Base-by-base conservation (phyloP, 75 land plant species). In the Adiantum capillusveneris region DNA sequence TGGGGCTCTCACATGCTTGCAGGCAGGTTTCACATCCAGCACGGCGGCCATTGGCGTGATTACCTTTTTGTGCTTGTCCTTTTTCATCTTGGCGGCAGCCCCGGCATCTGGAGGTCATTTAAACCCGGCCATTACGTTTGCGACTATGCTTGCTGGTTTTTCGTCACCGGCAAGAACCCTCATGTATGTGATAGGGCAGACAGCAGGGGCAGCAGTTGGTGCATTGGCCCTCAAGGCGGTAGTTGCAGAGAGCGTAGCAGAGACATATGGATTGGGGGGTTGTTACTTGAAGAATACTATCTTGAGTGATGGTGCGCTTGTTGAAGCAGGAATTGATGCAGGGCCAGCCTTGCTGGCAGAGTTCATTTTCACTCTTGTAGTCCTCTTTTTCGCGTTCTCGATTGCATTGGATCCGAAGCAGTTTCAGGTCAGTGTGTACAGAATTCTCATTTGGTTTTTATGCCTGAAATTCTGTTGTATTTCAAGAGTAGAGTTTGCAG, bases 81-180 rank as follows among this genome's bases (percentile, higher is more conserved):
- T 73, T 11, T 67, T 73, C 48, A 62, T 77, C 37, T 54, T 73
- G 0, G 71, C 65, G 1, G 67, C 66, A 0, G 61, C 62, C 12
- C 77, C 84, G 0, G 53, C 66, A 9, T 76, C 78, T 7, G 80
- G 79, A 12, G 77, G 84, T 37, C 84, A 81, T 44, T 59, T 81
- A 28, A 81, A 77, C 65, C 77, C 84, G 3, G 43, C 59, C 21
- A 53, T 77, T 70, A 58, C 74, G 49, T 30, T 73, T 44, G 42
- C 74, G 20, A 68, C 80, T 3, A 56, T 75, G 46, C 68, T 81
- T 27, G 31, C 73, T 0, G 84, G 84, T 39, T 70, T 68, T 21
- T 53, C 65, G 22, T 60, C 84, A 37, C 45, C 68, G 11, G 56
- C 63, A 21, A 65, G 71, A 5, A 65, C 73, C 1, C 16, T 61